Evolutionary conservation across 2,329 filamentous ascomycete genomes (phyloP), one percentile per base, ranked within the genome.

Genomic region (Aspergillus sp.): DNA sequence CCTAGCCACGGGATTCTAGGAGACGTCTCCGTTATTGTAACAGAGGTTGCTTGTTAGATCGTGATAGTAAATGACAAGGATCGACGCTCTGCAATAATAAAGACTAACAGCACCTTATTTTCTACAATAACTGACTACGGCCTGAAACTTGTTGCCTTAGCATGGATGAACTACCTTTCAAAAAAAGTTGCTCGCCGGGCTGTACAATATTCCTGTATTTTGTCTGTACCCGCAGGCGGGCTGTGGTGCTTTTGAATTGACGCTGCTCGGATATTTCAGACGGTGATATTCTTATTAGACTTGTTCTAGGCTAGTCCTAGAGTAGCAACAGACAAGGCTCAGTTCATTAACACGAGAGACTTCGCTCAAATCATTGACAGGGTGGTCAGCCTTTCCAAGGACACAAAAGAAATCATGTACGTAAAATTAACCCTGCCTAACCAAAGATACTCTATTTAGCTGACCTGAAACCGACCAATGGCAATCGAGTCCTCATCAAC

Each of bases 401-500:
- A 47, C 44, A 47, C 22, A 47, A 47, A 47, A 47, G 22, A 44
- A 44, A 44, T 44, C 41, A 44, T 44, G 41, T 44, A 44, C 15
- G 41, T 44, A 44, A 44, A 44, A 22, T 22, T 2, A 44, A 22
- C 41, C 3, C 41, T 44, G 41, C 41, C 41, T 22, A 44, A 44
- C 41, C 17, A 44, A 44, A 44, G 41, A 44, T 44, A 44, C 41
- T 46, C 44, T 47, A 47, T 30, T 47, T 47, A 47, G 12, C 15
- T 47, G 44, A 30, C 44, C 11, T 47, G 44, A 47, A 47, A 30
- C 54, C 54, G 5, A 52, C 47, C 24, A 57, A 27, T 89, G 79
- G 58, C 41, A 61, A 15, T 44, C 58, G 51, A 44, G 50, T 65
- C 50, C 59, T 60, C 61, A 64, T 44, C 42, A 66, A 42, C 39